Percentiles rank a stretch among this genome's conserved stretches.
Evolutionary conservation across 345 rosid species (phyloP).

Genomic region (Camelina laxa): DNA sequence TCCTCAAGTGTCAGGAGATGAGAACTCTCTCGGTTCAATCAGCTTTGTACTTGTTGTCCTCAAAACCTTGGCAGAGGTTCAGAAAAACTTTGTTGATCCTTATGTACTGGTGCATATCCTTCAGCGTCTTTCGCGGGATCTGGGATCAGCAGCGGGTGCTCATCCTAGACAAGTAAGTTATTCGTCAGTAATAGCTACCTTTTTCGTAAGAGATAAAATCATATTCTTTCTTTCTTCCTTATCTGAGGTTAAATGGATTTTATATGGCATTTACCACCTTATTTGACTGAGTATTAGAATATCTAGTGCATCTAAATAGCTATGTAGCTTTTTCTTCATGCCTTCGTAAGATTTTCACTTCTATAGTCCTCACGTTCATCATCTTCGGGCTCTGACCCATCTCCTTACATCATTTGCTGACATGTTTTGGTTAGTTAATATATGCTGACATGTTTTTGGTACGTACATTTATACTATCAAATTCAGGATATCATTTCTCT

Average conservation of each 20-base stretch:
- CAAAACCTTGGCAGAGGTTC: constrained; percentile 86
- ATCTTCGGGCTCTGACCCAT: constrained; percentile 8
- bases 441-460: constrained; percentile 28
- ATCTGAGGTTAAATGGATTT: constrained; percentile 17
- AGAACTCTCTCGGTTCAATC: constrained; percentile 67
- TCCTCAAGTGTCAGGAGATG: constrained; percentile 71
- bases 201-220: constrained; percentile 14
- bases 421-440: not conserved
- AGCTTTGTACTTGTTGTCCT: constrained; percentile 89
- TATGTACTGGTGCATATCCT: constrained; percentile 71
- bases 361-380: constrained; percentile 21
- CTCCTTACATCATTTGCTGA: constrained; percentile 29
- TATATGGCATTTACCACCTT: constrained; percentile 28
- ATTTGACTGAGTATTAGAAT: constrained; percentile 5
- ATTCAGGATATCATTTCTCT: constrained; percentile 29
- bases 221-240: constrained; percentile 20
- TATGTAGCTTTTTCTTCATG: constrained; percentile 20
- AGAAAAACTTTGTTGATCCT: constrained; percentile 75
- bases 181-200: constrained; percentile 16
- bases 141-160: constrained; percentile 77
- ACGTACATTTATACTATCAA: constrained; percentile 15
- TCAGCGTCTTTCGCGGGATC: constrained; percentile 86
- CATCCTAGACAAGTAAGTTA: constrained; percentile 82
- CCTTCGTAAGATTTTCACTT: constrained; percentile 21
- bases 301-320: constrained; percentile 19